Evolutionary conservation across 345 rosid genomes (phyloP).

Genomic region (Lepidium aucheri): DNA sequence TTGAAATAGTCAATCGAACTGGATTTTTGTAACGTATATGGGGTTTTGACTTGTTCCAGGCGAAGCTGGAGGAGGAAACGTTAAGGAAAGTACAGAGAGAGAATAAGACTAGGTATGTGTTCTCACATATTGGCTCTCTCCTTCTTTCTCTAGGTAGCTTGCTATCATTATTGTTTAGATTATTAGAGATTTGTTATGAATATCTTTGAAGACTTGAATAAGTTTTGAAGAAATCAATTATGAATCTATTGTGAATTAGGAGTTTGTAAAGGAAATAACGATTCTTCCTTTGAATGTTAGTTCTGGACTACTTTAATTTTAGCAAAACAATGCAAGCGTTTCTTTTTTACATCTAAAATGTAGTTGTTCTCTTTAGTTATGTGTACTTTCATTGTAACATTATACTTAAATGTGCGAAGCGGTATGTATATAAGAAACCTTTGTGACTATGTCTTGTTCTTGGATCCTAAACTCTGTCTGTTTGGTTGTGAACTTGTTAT

Average conservation of each 20-base stretch:
- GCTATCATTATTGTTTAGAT: neutral
- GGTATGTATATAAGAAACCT: neutral
- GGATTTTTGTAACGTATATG: neutral
- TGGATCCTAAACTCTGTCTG: neutral
- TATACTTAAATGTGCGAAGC: neutral
- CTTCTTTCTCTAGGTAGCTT: neutral
- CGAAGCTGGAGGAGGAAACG: constrained; percentile 47
- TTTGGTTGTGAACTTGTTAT: neutral
- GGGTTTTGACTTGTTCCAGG: constrained; percentile 31
- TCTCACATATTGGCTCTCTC: neutral
- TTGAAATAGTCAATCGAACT: neutral
- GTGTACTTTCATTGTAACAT: neutral
- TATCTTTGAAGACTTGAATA: neutral
- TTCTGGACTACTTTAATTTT: neutral
- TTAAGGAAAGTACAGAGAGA: constrained; percentile 55
- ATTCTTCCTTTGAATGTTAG: neutral
- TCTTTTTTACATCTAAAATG: neutral
- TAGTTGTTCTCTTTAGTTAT: neutral
- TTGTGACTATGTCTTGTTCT: neutral
- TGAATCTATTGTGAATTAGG: neutral
- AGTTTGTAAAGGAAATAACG: neutral
- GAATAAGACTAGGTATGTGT: constrained; percentile 46
- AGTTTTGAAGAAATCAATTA: neutral
- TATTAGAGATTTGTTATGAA: neutral
- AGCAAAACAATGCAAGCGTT: neutral